These are phyloP conservation scores for Colletotrichum graminicola DNA, from an alignment of 2,329 filamentous ascomycete species.

Conservation along the genomic window DNA sequence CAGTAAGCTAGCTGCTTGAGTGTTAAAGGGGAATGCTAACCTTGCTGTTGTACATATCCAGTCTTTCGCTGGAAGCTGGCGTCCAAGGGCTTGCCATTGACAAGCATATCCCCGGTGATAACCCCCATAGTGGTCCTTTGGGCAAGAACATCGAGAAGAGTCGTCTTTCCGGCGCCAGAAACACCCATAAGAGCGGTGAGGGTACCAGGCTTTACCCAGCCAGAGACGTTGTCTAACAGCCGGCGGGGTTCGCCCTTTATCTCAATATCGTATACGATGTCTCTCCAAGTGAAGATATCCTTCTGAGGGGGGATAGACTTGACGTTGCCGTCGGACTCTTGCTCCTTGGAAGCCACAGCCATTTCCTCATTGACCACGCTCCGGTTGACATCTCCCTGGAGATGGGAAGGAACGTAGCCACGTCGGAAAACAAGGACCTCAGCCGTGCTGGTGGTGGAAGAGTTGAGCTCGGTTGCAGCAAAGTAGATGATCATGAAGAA, in stretches of 20 bases:
- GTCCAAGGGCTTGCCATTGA: constrained; percentile 69
- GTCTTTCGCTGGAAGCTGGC: constrained; percentile 73
- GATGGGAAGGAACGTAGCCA: constrained; percentile 61
- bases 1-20: constrained; percentile 11
- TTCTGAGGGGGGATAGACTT: constrained; percentile 57
- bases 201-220: constrained; percentile 86
- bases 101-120: constrained; percentile 74
- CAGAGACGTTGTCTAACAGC: constrained; percentile 82
- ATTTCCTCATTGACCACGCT: constrained; percentile 49
- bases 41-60: constrained; percentile 77
- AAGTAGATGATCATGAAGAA: constrained; percentile 76
- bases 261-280: constrained; percentile 78
- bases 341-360: constrained; percentile 62
- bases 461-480: constrained; percentile 73
- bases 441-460: constrained; percentile 70
- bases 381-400: constrained; percentile 50
- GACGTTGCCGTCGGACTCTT: constrained; percentile 53
- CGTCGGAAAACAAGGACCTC: constrained; percentile 77
- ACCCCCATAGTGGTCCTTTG: constrained; percentile 70
- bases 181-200: constrained; percentile 83
- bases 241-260: constrained; percentile 81
- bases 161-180: constrained; percentile 60
- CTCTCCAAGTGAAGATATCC: constrained; percentile 81
- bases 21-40: constrained; percentile 43
- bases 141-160: constrained; percentile 57